phyloP scores from a whole-genome alignment of 345 rosid genomes.

The Boechera retrofracta region DNA sequence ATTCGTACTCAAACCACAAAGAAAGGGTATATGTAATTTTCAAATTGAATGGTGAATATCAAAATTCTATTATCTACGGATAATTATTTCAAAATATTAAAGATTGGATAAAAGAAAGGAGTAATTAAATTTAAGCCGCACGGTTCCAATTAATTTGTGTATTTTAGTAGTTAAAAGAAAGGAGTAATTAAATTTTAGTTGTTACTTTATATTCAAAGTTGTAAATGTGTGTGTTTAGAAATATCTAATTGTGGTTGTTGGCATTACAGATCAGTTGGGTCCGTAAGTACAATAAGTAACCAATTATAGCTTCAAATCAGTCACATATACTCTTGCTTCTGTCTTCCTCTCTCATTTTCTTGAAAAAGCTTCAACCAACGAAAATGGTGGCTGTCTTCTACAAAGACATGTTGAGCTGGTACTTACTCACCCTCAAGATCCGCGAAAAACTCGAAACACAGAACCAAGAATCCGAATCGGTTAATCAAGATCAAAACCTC shows the following conservation, averaged over 20 bases:
- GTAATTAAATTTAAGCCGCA: not conserved
- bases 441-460: constrained; percentile 42
- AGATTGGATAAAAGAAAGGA: too few relatives aligned
- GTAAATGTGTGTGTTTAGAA: not conserved
- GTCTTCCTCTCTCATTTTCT: constrained; percentile 15
- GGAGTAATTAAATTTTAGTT: not conserved
- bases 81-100: too few relatives aligned
- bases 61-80: too few relatives aligned
- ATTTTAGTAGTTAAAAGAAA: not conserved
- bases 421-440: constrained; percentile 45
- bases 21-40: not conserved
- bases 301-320: constrained; percentile 33
- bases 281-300: constrained; percentile 33
- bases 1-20: not conserved
- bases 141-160: not conserved
- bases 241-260: constrained; percentile 33
- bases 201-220: not conserved
- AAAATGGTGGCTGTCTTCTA: constrained; percentile 49
- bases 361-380: constrained; percentile 20
- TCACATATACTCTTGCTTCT: constrained; percentile 15
- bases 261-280: constrained; percentile 44
- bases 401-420: constrained; percentile 50
- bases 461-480: constrained; percentile 18
- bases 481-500: constrained; percentile 17
- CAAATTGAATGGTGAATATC: too few relatives aligned